Base-by-base conservation (phyloP, 805 yeast genomes). In the Blastobotrys chiropterorum region DNA sequence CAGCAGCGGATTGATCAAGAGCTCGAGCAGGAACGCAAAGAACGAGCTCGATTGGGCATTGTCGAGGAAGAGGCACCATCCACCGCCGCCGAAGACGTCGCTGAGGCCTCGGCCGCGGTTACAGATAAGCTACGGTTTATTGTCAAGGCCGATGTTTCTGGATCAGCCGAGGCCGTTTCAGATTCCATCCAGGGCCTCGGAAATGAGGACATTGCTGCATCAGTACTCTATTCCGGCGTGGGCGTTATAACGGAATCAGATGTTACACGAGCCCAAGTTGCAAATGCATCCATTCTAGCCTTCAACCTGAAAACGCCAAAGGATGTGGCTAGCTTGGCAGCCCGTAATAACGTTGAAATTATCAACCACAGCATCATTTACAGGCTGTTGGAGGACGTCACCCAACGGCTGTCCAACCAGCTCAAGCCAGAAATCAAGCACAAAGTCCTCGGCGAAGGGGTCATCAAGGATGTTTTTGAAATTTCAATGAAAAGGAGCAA, bases 161-260 rank as follows among this genome's bases (percentile, higher is more conserved):
- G 99, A 0, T 90, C 98, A 0, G 86, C 87, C 0, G 99, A 94
- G 65, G 99, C 99, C 1, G 86, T 94, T 34, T 77, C 73, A 39
- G 97, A 90, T 65, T 82, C 92, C 59, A 80, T 94, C 46, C 75
- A 76, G 53, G 82, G 83, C 11, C 69, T 94, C n/a, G 97, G 97
- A 4, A 90, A 92, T 65, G 86, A 85, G 1, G 95, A 87, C 62
- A 92, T 92, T 4, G 72, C 74, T 54, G 79, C 90, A 2, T 68
- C 74, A n/a, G 81, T 92, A 1, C 67, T 94, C 2, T 78, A 78
- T 44, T 77, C 83, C 38, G 90, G 83, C 21, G 96, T 90, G 4
- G 98, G 98, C 3, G 65, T 80, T 0, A 85, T 87, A 11, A 79
- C 81, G 0, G 88, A 82, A 43, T 71, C 76, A 8, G 95, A 86